Conservation (phyloP, 2,329 filamentous ascomycete genomes). For the Alternaria consortialis region DNA sequence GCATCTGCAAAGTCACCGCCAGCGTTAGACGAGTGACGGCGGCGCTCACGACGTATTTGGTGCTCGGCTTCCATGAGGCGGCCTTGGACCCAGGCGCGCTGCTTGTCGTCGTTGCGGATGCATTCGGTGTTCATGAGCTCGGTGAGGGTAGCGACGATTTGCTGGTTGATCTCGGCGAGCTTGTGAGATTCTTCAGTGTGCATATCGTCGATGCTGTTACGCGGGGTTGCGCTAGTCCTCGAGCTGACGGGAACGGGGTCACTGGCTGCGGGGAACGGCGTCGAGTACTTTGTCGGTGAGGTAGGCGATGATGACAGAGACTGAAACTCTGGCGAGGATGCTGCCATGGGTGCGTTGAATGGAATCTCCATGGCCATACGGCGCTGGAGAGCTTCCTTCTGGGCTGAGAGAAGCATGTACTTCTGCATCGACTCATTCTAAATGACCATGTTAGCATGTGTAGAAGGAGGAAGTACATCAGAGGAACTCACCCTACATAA, state of each 20-base stretch:
- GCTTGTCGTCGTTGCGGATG: slow-evolving; percentile 57
- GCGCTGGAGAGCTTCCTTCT: slow-evolving; percentile 53
- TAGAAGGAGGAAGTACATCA: neutral
- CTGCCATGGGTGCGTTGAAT: slow-evolving; percentile 42
- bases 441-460: slow-evolving; percentile 19
- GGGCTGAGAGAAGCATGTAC: slow-evolving; percentile 53
- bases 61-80: slow-evolving; percentile 64
- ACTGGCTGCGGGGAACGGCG: slow-evolving; percentile 35
- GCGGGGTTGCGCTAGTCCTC: slow-evolving; percentile 20
- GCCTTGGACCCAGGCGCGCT: slow-evolving; percentile 61
- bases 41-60: slow-evolving; percentile 57
- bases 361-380: slow-evolving; percentile 51
- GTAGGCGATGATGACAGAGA: slow-evolving; percentile 47
- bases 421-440: slow-evolving; percentile 49
- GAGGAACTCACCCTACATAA: slow-evolving; percentile 32
- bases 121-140: slow-evolving; percentile 63
- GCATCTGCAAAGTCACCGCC: slow-evolving; percentile 48
- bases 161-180: slow-evolving; percentile 60
- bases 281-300: slow-evolving; percentile 32
- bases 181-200: slow-evolving; percentile 55
- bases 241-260: slow-evolving; percentile 36
- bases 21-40: slow-evolving; percentile 48
- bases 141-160: slow-evolving; percentile 64
- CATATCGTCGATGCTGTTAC: slow-evolving; percentile 42
- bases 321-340: slow-evolving; percentile 48